Conservation (phyloP, 1,139 yeast genomes). For the Wickerhamomyces sp. region DNA sequence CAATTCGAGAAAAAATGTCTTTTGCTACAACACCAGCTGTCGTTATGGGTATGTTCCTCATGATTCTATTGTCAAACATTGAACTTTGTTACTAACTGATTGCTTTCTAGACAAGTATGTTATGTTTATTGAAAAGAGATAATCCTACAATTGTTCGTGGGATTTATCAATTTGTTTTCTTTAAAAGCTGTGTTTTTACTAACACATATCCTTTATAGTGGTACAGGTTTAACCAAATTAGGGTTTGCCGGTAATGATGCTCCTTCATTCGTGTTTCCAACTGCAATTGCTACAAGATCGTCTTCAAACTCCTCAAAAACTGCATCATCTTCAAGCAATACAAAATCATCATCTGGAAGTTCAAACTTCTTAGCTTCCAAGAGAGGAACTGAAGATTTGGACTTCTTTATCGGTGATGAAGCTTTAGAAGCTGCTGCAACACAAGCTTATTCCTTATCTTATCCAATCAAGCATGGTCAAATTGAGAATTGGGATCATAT, state of each 20-base stretch:
- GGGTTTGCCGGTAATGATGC: constrained; percentile 99
- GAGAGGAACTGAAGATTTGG: constrained; percentile 92
- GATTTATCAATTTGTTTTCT: too few relatives aligned
- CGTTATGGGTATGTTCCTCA: constrained; percentile 66
- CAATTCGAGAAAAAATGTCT: constrained; percentile 26
- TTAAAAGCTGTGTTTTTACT: constrained; percentile 8
- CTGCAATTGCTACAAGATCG: constrained; percentile 80
- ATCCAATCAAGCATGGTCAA: constrained; percentile 97
- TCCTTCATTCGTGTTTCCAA: constrained; percentile 95
- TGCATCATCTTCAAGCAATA: constrained; percentile 19
- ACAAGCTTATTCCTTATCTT: constrained; percentile 80
- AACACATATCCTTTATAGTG: constrained; percentile 33
- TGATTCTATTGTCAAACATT: neutral
- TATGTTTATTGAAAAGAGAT: constrained; percentile 2
- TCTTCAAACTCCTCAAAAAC: constrained; percentile 31
- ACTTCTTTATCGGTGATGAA: constrained; percentile 93
- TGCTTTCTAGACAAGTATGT: constrained; percentile 14
- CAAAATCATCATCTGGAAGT: constrained; percentile 17
- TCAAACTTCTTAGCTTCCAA: constrained; percentile 40
- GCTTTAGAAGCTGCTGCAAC: constrained; percentile 88
- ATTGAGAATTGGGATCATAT: constrained; percentile 99
- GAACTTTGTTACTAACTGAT: constrained; percentile 1
- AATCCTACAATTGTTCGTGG: neutral
- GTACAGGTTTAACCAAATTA: constrained; percentile 95
- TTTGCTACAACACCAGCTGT: constrained; percentile 78